Conservation (phyloP, 306 rosid species). For the Ormosia emarginata region DNA sequence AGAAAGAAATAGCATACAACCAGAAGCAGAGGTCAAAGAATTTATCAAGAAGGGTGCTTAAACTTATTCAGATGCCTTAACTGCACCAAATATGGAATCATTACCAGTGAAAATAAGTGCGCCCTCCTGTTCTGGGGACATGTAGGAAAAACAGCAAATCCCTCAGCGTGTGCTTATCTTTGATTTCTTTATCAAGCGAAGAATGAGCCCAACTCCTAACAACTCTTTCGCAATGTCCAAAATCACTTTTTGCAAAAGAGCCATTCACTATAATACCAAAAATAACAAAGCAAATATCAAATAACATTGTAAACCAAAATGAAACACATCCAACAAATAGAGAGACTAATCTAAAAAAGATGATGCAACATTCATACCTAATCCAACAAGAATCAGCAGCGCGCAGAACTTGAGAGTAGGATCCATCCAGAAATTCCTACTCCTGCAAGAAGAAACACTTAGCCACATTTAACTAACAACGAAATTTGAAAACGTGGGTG, state of each 20-base stretch:
- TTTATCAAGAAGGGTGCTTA: background rate
- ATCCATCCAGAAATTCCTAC: slow-evolving; percentile 62
- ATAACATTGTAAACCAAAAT: background rate
- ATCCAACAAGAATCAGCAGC: slow-evolving; percentile 53
- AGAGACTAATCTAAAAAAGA: background rate
- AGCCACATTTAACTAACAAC: background rate
- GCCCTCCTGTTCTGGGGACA: slow-evolving; percentile 95
- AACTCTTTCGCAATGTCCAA: slow-evolving; percentile 59
- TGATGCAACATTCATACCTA: slow-evolving; percentile 40
- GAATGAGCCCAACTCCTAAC: slow-evolving; percentile 73
- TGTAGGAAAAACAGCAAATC: slow-evolving; percentile 92
- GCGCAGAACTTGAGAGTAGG: slow-evolving; percentile 42
- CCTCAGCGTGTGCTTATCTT: slow-evolving; percentile 65
- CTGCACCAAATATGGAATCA: background rate
- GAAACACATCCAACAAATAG: background rate
- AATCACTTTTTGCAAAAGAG: slow-evolving; percentile 39
- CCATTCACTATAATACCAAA: slow-evolving; percentile 43
- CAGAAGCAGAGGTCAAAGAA: slow-evolving; percentile 26
- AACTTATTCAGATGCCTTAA: background rate
- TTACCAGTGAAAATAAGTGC: slow-evolving; percentile 90
- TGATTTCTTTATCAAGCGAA: slow-evolving; percentile 53
- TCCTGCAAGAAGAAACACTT: slow-evolving; percentile 27
- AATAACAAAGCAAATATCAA: background rate
- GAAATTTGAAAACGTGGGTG: background rate
- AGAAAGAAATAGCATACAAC: slow-evolving; percentile 3